phyloP scores from a whole-genome alignment of 1,284 basidiomycete genomes.

The Papiliotrema flavescens region DNA sequence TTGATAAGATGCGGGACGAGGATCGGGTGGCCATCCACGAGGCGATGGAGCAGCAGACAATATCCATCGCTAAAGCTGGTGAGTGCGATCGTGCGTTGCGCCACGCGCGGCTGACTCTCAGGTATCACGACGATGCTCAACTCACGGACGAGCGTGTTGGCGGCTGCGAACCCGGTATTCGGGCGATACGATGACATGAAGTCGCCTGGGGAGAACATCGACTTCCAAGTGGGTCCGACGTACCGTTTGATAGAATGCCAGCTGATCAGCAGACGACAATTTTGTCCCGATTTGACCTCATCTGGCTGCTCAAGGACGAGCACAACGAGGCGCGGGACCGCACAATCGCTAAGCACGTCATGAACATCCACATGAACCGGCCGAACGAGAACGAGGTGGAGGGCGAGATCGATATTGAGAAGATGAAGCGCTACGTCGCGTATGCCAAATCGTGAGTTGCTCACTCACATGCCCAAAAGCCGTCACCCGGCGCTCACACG shows the following conservation, averaged over 20 bases:
- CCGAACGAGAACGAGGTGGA: constrained; percentile 74
- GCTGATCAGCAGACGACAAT: constrained; percentile 98
- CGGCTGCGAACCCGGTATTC: constrained; percentile 98
- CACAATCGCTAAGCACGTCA: constrained; percentile 93
- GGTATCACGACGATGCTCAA: constrained; percentile 99
- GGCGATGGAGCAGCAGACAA: constrained; percentile 99
- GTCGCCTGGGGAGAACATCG: constrained; percentile 98
- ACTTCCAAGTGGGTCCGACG: too few relatives aligned
- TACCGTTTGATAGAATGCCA: too few relatives aligned
- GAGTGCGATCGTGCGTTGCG: too few relatives aligned
- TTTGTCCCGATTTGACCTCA: constrained; percentile 96
- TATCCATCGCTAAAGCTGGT: constrained; percentile 98
- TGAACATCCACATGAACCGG: constrained; percentile 95
- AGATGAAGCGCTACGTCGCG: constrained; percentile 97
- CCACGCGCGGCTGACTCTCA: too few relatives aligned
- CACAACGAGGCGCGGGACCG: constrained; percentile 94
- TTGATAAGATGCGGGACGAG: constrained; percentile 99
- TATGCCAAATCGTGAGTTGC: constrained; percentile 82
- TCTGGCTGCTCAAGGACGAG: constrained; percentile 98
- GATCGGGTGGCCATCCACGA: constrained; percentile 99
- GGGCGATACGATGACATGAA: constrained; percentile 99
- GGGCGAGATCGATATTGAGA: constrained; percentile 95
- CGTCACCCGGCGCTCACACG: neutral
- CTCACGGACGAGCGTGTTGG: constrained; percentile 94
- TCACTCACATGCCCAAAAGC: neutral